These are phyloP conservation scores for Yamadazyma kitorensis DNA, from an alignment of 805 yeast species.

Conservation along the genomic window DNA sequence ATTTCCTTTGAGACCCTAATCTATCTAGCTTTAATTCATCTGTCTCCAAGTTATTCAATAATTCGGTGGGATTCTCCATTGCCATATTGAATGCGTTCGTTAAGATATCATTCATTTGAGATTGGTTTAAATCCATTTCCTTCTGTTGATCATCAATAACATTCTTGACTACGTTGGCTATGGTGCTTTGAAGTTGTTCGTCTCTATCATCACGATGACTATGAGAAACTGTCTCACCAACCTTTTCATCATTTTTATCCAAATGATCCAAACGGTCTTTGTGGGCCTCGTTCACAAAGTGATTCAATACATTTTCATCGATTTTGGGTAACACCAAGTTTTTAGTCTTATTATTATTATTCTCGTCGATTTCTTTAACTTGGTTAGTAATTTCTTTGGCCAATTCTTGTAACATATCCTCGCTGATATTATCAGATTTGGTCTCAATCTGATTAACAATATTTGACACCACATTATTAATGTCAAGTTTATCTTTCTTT, in stretches of 20 bases:
- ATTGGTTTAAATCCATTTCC: slow-evolving; percentile 46
- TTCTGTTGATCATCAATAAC: slow-evolving; percentile 25
- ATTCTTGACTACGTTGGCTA: slow-evolving; percentile 54
- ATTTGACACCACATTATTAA: slow-evolving; percentile 22
- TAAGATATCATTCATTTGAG: slow-evolving; percentile 64
- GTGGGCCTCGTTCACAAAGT: slow-evolving; percentile 33
- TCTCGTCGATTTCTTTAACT: slow-evolving; percentile 20
- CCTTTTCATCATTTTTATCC: slow-evolving; percentile 1
- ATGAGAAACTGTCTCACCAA: neutral
- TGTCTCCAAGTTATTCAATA: slow-evolving; percentile 35
- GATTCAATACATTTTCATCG: slow-evolving; percentile 35
- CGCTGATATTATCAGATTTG: slow-evolving; percentile 7
- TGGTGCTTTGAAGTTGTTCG: slow-evolving; percentile 43
- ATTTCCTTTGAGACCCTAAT: slow-evolving; percentile 18
- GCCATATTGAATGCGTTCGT: slow-evolving; percentile 79
- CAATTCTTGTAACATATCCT: slow-evolving; percentile 25
- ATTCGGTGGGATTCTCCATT: slow-evolving; percentile 56
- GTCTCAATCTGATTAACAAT: slow-evolving; percentile 20
- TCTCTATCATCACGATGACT: slow-evolving; percentile 7
- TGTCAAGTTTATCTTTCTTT: neutral
- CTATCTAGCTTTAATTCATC: slow-evolving; percentile 17
- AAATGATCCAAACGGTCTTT: slow-evolving; percentile 12
- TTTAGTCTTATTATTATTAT: slow-evolving; percentile 3
- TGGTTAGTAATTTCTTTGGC: slow-evolving; percentile 30
- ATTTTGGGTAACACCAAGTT: slow-evolving; percentile 24